These are phyloP conservation scores for Suillus variegatus DNA, from an alignment of 768 basidiomycete genomes.

Conservation along the genomic window DNA sequence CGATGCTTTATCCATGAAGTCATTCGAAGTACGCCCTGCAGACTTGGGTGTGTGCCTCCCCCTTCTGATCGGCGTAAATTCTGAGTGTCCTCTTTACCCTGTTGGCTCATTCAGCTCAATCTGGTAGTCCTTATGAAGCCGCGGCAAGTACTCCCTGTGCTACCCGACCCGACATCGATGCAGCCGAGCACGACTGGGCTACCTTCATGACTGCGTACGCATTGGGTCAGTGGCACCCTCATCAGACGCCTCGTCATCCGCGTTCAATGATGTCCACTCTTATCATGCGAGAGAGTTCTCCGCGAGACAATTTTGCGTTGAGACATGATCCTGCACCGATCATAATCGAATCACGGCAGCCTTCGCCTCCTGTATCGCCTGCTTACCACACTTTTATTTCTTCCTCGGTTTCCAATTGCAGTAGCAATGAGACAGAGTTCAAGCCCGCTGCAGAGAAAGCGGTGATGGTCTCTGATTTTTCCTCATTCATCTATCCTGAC, in stretches of 20 bases:
- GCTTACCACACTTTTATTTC: slow-evolving; percentile 11
- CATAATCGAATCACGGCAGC: slow-evolving; percentile 7
- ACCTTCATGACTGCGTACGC: slow-evolving; percentile 79
- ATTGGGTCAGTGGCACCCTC: slow-evolving; percentile 78
- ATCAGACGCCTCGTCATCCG: slow-evolving; percentile 64
- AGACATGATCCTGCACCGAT: slow-evolving; percentile 1
- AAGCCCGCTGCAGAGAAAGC: slow-evolving; percentile 3
- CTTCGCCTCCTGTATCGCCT: slow-evolving; percentile 16
- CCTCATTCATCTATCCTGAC: slow-evolving; percentile 24
- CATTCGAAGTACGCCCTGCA: not conserved
- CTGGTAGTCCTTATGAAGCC: slow-evolving; percentile 1
- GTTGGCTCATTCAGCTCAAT: not conserved
- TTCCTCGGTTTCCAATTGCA: slow-evolving; percentile 14
- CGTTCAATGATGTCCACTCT: slow-evolving; percentile 27
- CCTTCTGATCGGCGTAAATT: not conserved
- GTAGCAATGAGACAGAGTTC: not conserved
- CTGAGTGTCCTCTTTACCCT: not conserved
- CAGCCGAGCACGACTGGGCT: slow-evolving; percentile 62
- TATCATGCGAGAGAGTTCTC: slow-evolving; percentile 9
- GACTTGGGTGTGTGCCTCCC: not conserved
- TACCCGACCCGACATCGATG: slow-evolving; percentile 14
- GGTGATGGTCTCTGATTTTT: slow-evolving; percentile 3
- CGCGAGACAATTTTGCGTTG: slow-evolving; percentile 12
- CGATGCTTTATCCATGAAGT: slow-evolving; percentile 1
- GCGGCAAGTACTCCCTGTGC: slow-evolving; percentile 1